Evolutionary conservation across 148 eudicot species (phyloP), one percentile per base, ranked within the genome.

Genomic region (Agrostemma githago): DNA sequence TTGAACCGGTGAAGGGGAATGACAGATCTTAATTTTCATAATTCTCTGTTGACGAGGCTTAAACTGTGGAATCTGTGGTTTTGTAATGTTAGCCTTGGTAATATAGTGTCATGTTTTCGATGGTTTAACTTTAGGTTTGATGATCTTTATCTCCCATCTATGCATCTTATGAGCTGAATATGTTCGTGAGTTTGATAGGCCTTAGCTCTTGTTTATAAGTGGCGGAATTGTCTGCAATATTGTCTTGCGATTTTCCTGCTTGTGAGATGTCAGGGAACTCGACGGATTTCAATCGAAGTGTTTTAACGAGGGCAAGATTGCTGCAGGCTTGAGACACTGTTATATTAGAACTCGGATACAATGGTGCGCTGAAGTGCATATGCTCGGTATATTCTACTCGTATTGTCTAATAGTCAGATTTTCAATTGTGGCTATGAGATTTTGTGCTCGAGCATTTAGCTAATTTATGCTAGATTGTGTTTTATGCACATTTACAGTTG

Each of bases 31-130:
- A 9, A 51, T 51, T 4, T 51, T 51, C 16, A 51, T 51, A 51
- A 51, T 51, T 51, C 11, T 64, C 56, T 37, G 43, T 38, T 64
- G 17, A 10, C 42, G 12, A 40, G 70, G 51, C 15, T 40, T 21
- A 51, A 48, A 51, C 14, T 41, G 26, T 68, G 56, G 70, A 20
- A 56, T 40, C 56, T 53, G 77, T 40, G 16, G 66, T 63, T n/a
- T 57, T 21, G 48, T 26, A 3, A 26, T 17, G 60, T 5, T 41
- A 4, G 41, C 20, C 17, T 54, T 48, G 8, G n/a, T 3, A 11
- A 38, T 19, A 12, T 66, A 54, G 21, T 75, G 72, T n/a, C 20
- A 20, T 75, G 72, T 51, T 53, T 62, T 40, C 41, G 38, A 56
- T 41, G 57, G 62, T 40, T 38, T 64, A 16, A 14, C 4, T 62